Base-by-base conservation (phyloP, 768 basidiomycete genomes). In the Tulasnella sp. region DNA sequence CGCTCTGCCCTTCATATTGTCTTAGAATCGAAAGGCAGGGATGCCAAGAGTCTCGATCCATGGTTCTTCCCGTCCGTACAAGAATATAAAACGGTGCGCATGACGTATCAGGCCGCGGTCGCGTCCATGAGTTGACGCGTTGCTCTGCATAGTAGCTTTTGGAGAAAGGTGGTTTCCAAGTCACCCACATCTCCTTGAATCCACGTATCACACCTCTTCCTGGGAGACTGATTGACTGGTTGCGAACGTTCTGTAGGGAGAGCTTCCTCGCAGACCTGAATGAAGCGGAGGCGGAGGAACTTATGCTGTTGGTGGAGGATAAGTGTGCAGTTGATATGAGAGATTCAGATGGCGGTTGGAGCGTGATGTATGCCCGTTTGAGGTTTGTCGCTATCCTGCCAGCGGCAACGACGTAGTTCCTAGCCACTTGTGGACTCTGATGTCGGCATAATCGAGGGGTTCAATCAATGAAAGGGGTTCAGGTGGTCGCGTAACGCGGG, bases 41-140 rank as follows among this genome's bases (percentile, higher is more conserved):
- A 88, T 68, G 79, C 87, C 9, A 69, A 70, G 8, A 65, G 69
- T 10, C 67, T 81, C 44, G 89, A 92, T 66, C 90, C 90, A 0
- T 92, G 87, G 87, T 89, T 80, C 72, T 91, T 89, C 67, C 90
- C 90, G 3, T 83, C 83, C 0, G 75, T 75, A 10, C 75, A 79
- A 27, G 80, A 85, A 60, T 90, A 92, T 68, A 70, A 68, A 44
- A 62, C 19, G 24, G 50, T 52, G 24, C 8, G 50, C 30, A 22
- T 9, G n/a, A 52, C 4, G 17, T 24, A 29, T 10, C 25, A 11
- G 10, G 41, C 41, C 10, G 10, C 41, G 41, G 45, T 38, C 34
- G 50, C 27, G 50, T 52, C 17, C 7, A 52, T 5, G 25, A 19
- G 5, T 4, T 48, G 12, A 27, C 9, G 8, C 50, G 49, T 41